Conservation (phyloP, 345 rosid species). For the Arabis hirsuta region DNA sequence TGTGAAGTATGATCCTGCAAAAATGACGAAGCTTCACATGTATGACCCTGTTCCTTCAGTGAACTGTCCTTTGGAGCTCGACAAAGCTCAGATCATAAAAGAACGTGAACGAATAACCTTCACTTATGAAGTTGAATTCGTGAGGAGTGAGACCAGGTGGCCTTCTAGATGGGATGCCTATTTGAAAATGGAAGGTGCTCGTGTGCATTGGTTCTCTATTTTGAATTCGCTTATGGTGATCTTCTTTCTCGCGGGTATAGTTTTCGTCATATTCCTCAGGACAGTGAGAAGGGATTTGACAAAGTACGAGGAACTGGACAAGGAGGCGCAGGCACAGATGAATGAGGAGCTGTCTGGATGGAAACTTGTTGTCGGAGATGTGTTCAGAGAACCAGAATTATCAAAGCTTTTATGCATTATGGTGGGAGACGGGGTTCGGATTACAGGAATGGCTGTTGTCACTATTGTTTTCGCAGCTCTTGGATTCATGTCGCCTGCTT, state of each 20-base stretch:
- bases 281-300: conserved; percentile 88
- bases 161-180: conserved; percentile 93
- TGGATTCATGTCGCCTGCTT: conserved; percentile 87
- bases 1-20: conserved; percentile 61
- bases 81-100: conserved; percentile 79
- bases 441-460: conserved; percentile 79
- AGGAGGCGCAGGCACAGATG: conserved; percentile 88
- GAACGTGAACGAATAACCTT: conserved; percentile 72
- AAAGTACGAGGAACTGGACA: conserved; percentile 78
- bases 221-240: conserved; percentile 81
- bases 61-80: conserved; percentile 72
- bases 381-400: conserved; percentile 76
- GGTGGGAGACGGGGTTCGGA: conserved; percentile 80
- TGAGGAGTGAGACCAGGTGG: conserved; percentile 73
- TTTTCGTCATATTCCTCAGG: conserved; percentile 79
- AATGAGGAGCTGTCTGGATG: conserved; percentile 88
- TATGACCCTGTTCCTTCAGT: conserved; percentile 63
- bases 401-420: conserved; percentile 76
- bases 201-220: conserved; percentile 88
- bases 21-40: conserved; percentile 64
- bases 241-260: conserved; percentile 75
- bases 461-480: conserved; percentile 79
- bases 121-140: conserved; percentile 84
- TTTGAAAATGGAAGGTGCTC: conserved; percentile 87
- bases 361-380: conserved; percentile 93